Evolutionary conservation across 495 filamentous ascomycete genomes (phyloP).

Genomic region (Penicillium longicatenatum): DNA sequence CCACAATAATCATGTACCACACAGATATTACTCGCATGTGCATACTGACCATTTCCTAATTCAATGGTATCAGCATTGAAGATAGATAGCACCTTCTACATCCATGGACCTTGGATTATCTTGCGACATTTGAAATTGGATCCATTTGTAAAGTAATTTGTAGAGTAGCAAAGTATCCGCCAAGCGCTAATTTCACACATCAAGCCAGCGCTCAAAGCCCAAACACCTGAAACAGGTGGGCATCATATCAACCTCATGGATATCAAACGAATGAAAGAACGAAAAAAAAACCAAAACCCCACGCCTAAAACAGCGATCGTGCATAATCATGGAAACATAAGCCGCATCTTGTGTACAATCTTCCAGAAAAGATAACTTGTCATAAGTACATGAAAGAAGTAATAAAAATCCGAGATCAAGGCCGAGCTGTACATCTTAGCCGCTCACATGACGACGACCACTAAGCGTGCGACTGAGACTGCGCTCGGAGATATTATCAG

Average conservation of each 20-base stretch:
- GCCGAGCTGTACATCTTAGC: neutral
- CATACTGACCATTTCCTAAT: no score
- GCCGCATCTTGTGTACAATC: slow-evolving; percentile 18
- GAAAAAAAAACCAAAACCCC: slow-evolving; percentile 9
- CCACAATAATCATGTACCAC: no score
- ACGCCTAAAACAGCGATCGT: slow-evolving; percentile 13
- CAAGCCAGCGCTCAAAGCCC: neutral
- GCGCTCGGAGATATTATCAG: slow-evolving; percentile 35
- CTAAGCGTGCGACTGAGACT: slow-evolving; percentile 31
- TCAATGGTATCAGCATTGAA: no score
- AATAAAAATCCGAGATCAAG: neutral
- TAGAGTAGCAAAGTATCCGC: slow-evolving; percentile 8
- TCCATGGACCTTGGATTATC: no score
- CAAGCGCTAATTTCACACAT: slow-evolving; percentile 10
- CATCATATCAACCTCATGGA: slow-evolving; percentile 13
- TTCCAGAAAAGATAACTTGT: slow-evolving; percentile 7
- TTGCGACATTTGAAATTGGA: neutral
- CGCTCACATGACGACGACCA: slow-evolving; percentile 17
- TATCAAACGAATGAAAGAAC: slow-evolving; percentile 17
- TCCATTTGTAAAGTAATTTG: slow-evolving; percentile 2
- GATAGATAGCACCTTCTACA: neutral
- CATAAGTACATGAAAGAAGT: slow-evolving; percentile 9
- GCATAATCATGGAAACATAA: slow-evolving; percentile 17
- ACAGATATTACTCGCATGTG: neutral
- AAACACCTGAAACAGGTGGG: neutral